Percentiles rank a stretch among this genome's conserved stretches.
Conservation (phyloP, 495 filamentous ascomycete species). For the Penicillium macrosclerotiorum region DNA sequence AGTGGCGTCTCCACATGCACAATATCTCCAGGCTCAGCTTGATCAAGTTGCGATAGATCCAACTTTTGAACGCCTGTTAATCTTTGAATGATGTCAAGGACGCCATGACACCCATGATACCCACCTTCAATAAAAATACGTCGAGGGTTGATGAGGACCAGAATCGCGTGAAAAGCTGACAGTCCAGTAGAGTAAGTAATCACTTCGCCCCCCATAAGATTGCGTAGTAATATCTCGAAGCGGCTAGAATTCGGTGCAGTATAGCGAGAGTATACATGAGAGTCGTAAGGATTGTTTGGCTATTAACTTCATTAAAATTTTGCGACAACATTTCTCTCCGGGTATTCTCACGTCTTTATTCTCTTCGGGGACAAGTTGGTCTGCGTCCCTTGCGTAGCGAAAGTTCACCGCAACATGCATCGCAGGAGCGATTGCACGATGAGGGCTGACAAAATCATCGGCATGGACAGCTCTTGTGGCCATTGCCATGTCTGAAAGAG, state of each 20-base stretch:
- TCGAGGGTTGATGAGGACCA: constrained; percentile 71
- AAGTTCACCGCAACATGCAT: constrained; percentile 24
- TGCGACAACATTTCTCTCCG: not conserved
- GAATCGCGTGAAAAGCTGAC: constrained; percentile 79
- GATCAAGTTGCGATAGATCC: constrained; percentile 55
- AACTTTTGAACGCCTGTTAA: constrained; percentile 67
- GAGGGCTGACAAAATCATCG: constrained; percentile 18
- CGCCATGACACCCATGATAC: constrained; percentile 90
- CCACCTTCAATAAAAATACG: constrained; percentile 73
- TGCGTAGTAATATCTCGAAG: constrained; percentile 72
- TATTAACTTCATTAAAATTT: not conserved
- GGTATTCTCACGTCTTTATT: constrained; percentile 15
- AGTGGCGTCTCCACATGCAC: constrained; percentile 88
- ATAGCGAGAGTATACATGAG: constrained; percentile 73
- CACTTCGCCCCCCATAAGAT: constrained; percentile 63
- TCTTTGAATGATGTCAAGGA: constrained; percentile 63
- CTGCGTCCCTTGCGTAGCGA: constrained; percentile 17
- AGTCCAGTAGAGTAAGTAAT: constrained; percentile 82
- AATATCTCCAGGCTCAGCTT: constrained; percentile 69
- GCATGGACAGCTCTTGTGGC: constrained; percentile 20
- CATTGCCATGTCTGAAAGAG: constrained; percentile 12
- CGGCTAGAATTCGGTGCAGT: constrained; percentile 71
- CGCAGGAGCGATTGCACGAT: constrained; percentile 18
- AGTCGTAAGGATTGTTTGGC: constrained; percentile 27
- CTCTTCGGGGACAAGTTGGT: constrained; percentile 15